Percentiles rank a stretch among this genome's conserved stretches.
These are phyloP conservation scores for Coccomyxa sp. DNA, from an alignment of 139 green algal genomes.

Conservation along the genomic window DNA sequence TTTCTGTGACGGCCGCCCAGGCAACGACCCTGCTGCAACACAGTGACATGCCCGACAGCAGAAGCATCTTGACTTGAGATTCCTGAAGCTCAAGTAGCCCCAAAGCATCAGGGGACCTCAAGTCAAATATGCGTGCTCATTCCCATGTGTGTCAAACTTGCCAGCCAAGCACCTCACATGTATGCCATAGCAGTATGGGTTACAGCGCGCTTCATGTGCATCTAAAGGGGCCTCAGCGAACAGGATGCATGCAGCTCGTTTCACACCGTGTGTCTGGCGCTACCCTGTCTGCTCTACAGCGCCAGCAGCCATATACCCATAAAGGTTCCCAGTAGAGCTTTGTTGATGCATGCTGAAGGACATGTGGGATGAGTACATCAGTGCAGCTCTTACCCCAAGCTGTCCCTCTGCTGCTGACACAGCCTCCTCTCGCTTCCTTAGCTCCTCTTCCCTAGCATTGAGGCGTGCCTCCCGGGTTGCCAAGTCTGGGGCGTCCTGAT, in stretches of 20 bases:
- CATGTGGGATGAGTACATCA: not conserved
- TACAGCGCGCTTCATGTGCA: not conserved
- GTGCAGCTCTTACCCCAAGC: not conserved
- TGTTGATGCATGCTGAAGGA: not conserved
- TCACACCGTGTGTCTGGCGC: not conserved
- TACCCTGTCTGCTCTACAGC: not conserved
- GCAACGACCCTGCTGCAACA: too few species aligned
- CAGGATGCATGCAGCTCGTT: not conserved
- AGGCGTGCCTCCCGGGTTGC: not conserved
- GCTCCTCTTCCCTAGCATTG: constrained; percentile 3
- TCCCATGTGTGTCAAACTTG: too few species aligned
- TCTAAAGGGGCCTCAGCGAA: not conserved
- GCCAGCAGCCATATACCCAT: too few species aligned
- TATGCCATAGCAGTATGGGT: not conserved
- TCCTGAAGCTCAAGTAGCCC: too few species aligned
- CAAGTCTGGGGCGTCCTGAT: not conserved
- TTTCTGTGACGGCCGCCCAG: too few species aligned
- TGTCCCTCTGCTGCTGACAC: constrained; percentile 7
- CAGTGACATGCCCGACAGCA: too few species aligned
- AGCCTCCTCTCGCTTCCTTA: constrained; percentile 12
- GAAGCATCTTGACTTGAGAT: too few species aligned
- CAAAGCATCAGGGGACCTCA: too few species aligned
- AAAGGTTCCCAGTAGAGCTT: too few species aligned
- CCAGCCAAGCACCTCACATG: too few species aligned
- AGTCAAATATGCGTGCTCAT: too few species aligned